Percentiles rank a stretch among this genome's conserved stretches.
Evolutionary conservation across 129 eudicot genomes (phyloP).

Genomic region (Mikania micrantha): DNA sequence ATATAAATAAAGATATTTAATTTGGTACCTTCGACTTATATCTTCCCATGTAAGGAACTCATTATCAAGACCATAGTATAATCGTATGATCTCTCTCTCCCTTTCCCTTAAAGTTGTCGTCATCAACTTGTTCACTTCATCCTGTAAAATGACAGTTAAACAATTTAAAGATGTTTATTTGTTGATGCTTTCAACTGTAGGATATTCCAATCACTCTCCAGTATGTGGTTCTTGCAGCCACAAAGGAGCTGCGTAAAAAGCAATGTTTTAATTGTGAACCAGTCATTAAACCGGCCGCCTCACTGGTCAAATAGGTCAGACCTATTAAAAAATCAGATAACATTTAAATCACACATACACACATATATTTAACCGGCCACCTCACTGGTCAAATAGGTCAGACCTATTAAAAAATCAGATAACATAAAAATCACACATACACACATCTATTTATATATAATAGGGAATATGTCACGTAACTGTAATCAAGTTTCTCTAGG

Average conservation of each 20-base stretch:
- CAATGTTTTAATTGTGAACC: no score
- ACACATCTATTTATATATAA: no score
- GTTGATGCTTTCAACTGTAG: neutral
- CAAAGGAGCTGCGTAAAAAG: neutral
- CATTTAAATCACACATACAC: no score
- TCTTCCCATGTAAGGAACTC: slow-evolving; percentile 98
- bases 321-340: no score
- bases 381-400: no score
- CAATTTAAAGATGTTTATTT: neutral
- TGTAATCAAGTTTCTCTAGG: no score
- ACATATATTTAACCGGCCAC: no score
- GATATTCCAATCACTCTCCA: slow-evolving; percentile 1
- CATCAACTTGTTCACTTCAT: slow-evolving; percentile 83
- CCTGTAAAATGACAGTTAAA: slow-evolving; percentile 39
- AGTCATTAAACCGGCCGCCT: no score
- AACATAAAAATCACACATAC: no score
- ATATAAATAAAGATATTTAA: neutral
- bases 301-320: no score
- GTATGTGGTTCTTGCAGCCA: neutral
- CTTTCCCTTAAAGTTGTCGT: slow-evolving; percentile 55
- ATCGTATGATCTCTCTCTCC: slow-evolving; percentile 75
- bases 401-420: no score
- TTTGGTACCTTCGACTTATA: slow-evolving; percentile 67
- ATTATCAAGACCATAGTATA: slow-evolving; percentile 84
- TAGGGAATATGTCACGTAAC: no score